Percentiles rank a stretch among this genome's conserved stretches.
Evolutionary conservation across 192 early-diverging fungal species (phyloP).

Genomic region (Entomortierella beljakovae): DNA sequence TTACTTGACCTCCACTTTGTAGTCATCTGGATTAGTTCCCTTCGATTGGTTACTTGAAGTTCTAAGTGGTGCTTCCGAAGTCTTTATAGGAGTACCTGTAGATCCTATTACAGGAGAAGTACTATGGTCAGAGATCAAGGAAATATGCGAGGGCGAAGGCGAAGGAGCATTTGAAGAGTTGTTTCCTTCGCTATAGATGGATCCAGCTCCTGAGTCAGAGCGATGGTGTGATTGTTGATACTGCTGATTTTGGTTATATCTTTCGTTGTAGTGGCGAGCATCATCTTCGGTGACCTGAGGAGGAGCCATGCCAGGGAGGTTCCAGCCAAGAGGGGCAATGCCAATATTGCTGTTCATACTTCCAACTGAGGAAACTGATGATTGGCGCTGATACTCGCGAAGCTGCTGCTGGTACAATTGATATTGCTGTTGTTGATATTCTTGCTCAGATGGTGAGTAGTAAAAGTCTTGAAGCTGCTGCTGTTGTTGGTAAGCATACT

Average conservation of each 20-base stretch:
- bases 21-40: constrained; percentile 32
- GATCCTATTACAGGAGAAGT: constrained; percentile 4
- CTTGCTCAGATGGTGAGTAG: constrained; percentile 41
- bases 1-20: constrained; percentile 53
- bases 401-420: constrained; percentile 45
- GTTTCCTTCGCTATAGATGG: constrained; percentile 16
- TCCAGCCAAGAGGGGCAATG: constrained; percentile 48
- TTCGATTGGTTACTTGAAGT: neutral
- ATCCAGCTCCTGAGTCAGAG: constrained; percentile 23
- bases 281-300: constrained; percentile 35
- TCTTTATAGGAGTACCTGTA: constrained; percentile 12
- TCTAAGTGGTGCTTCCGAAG: constrained; percentile 17
- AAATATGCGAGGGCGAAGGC: constrained; percentile 41
- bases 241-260: constrained; percentile 22
- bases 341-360: constrained; percentile 15
- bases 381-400: constrained; percentile 31
- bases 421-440: constrained; percentile 50
- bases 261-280: constrained; percentile 13
- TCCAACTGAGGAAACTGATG: constrained; percentile 23
- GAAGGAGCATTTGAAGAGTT: constrained; percentile 34
- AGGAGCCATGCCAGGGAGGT: constrained; percentile 43
- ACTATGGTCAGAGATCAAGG: constrained; percentile 25
- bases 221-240: constrained; percentile 18
- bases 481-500: constrained; percentile 38
- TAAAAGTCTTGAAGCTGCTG: constrained; percentile 52